Percentiles rank a stretch among this genome's conserved stretches.
Evolutionary conservation across 352 stramenopile species (phyloP).

Genomic region (Phytophthora pinifolia): DNA sequence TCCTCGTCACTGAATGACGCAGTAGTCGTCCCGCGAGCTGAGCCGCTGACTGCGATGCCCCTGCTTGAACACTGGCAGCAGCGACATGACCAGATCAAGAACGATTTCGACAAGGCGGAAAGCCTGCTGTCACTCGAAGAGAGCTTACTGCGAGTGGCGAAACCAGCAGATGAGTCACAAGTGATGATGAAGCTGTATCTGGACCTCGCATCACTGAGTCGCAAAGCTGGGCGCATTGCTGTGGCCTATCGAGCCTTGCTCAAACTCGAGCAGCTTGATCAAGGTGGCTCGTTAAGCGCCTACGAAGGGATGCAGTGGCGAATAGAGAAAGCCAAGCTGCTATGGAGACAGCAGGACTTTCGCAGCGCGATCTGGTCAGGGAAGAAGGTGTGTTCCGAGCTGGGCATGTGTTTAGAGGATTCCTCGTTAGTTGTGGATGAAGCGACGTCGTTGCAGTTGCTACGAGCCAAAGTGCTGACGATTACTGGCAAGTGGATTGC

Average conservation of each 20-base stretch:
- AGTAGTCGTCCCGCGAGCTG: not conserved
- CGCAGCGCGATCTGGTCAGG: conserved; percentile 75
- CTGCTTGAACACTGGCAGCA: conserved; percentile 51
- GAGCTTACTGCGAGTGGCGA: conserved; percentile 48
- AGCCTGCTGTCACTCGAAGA: conserved; percentile 66
- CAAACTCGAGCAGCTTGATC: conserved; percentile 61
- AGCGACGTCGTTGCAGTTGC: conserved; percentile 39
- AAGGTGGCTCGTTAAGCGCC: conserved; percentile 31
- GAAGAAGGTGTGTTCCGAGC: conserved; percentile 52
- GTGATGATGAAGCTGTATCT: conserved; percentile 58
- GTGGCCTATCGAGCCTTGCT: conserved; percentile 66
- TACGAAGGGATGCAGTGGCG: conserved; percentile 59
- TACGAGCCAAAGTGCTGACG: conserved; percentile 66
- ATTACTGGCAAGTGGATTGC: conserved; percentile 93
- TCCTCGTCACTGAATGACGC: conserved; percentile 5
- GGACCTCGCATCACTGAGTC: conserved; percentile 52
- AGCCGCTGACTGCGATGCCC: conserved; percentile 13
- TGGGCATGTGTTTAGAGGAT: conserved; percentile 33
- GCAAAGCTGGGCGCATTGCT: conserved; percentile 64
- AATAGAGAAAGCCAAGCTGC: conserved; percentile 75
- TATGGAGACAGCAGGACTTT: conserved; percentile 75
- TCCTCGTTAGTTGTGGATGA: conserved; percentile 14
- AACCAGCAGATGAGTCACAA: conserved; percentile 20
- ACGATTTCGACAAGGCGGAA: conserved; percentile 61
- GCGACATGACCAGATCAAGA: conserved; percentile 39